Evolutionary conservation across 2,329 filamentous ascomycete species (phyloP).

Genomic region (Aspergillus brasiliensis): DNA sequence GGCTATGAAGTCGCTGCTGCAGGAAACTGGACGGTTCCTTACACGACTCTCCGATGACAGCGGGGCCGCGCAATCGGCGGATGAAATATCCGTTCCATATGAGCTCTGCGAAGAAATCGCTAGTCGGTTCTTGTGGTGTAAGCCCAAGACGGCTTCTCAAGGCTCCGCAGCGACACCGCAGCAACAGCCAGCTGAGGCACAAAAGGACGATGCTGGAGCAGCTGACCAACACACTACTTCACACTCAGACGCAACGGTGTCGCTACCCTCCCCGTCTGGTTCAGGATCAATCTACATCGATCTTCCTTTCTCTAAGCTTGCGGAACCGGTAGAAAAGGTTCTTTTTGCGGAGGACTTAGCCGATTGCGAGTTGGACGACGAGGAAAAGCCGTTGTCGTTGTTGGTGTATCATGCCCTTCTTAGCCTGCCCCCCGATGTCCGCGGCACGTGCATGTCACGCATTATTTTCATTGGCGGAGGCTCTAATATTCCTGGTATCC

Average conservation of each 20-base stretch:
- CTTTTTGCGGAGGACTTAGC: slow-evolving; percentile 65
- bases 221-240: slow-evolving; percentile 5
- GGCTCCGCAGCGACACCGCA: background rate
- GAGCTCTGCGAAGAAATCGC: slow-evolving; percentile 80
- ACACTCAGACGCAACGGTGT: slow-evolving; percentile 40
- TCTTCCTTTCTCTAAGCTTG: slow-evolving; percentile 69
- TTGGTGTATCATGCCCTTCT: slow-evolving; percentile 77
- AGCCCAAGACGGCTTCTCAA: slow-evolving; percentile 21
- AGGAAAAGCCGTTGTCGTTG: slow-evolving; percentile 77
- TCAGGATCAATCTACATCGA: slow-evolving; percentile 51
- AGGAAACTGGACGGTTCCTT: slow-evolving; percentile 61
- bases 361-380: slow-evolving; percentile 71
- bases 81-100: slow-evolving; percentile 60
- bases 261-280: slow-evolving; percentile 48
- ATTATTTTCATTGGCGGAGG: slow-evolving; percentile 85
- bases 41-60: slow-evolving; percentile 25
- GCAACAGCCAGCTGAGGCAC: slow-evolving; percentile 4
- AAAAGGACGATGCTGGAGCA: background rate
- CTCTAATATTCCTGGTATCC: slow-evolving; percentile 76
- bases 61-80: slow-evolving; percentile 36
- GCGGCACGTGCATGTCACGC: slow-evolving; percentile 82
- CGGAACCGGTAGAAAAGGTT: slow-evolving; percentile 72
- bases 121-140: slow-evolving; percentile 77
- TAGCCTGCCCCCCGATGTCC: slow-evolving; percentile 75
- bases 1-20: slow-evolving; percentile 71